Base-by-base conservation (phyloP, 2,329 filamentous ascomycete species). In the Alternaria postmessia region DNA sequence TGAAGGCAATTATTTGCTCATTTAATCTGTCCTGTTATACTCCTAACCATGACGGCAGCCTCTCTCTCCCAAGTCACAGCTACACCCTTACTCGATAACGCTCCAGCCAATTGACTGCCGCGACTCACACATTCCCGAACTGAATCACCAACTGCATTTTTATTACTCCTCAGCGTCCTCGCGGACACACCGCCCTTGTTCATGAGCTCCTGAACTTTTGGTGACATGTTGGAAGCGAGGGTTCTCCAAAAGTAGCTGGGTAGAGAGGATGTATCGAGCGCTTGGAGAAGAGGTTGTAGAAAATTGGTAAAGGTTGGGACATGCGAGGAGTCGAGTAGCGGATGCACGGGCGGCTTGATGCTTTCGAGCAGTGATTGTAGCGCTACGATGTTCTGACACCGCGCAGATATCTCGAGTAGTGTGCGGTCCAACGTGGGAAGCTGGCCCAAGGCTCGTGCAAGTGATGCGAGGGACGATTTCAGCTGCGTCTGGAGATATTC, bases 181-280 rank as follows among this genome's bases (percentile, higher is more conserved):
- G 92, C 93, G 28, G 91, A 91, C 0, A 94, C 91, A 0, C 95
- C 94, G 2, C 94, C 94, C 59, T 92, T 87, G 62, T 86, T 88
- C 58, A 96, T 79, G 44, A 98, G 92, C 66, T 98, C 94, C 76
- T 93, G 90, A 0, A 97, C 93, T 22, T 92, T 87, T 0, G 88
- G 83, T 4, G 90, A 87, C 60, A 98, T 83, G 57, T 88, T 89
- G 1, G 91, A 88, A 0, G 95, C 95, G 71, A 98, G 86, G 8
- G 91, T 91, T 54, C 95, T 87, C 93, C 95, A 99, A 81, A 97
- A 99, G 77, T 94, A 96, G 0, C 91, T 94, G 1, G 93, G 88
- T 16, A 99, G 82, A 2, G 92, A 95, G 0, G 91, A 88, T 0
- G 93, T 97, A 78, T 98, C 95, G 7, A 99, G 86, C n/a, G 89